Evolutionary conservation across 495 filamentous ascomycete genomes (phyloP), one percentile per base, ranked within the genome.

Genomic region (Rusavskia elegans): DNA sequence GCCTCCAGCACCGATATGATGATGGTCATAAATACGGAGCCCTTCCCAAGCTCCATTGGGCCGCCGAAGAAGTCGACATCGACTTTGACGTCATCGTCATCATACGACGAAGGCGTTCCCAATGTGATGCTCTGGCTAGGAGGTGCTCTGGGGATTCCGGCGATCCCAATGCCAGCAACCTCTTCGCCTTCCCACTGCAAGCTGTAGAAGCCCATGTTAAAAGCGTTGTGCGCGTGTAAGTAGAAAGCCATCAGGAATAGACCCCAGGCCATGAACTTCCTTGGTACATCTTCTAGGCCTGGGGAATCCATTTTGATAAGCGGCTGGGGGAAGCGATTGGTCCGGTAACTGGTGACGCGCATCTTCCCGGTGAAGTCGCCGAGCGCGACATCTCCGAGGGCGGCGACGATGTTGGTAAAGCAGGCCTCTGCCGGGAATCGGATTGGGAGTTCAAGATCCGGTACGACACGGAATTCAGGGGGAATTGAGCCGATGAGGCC

Each of bases 11-110:
- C 4, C 0, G 45, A 27, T 7, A 11, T 17, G 45, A 54, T 45
- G 66, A 66, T 38, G 60, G 56, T 44, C 56, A 59, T 5, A 62
- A 62, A 19, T 61, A 69, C 21, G 59, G 63, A 16, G 62, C 87
- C n/a, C 70, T 82, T 21, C 81, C 84, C 2, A 85, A 84, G 62
- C 66, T 85, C 44, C 63, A 87, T 39, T 69, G 77, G 19, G 82
- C 77, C 19, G 74, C 80, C 4, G 78, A 77, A 61, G 45, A 29
- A 48, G 23, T 4, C 45, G n/a, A 29, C 29, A 29, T 30, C 45
- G 16, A 29, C n/a, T 7, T 30, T 17, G 45, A 48, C 10, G 9
- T 6, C 45, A 8, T 5, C 2, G 14, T 29, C n/a, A 6, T 1
- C 1, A n/a, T n/a, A n/a, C 16, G 45, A 30, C 16, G 27, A 21